These are phyloP conservation scores for Microsporum ferrugineum DNA, from an alignment of 2,329 filamentous ascomycete species.

Conservation along the genomic window DNA sequence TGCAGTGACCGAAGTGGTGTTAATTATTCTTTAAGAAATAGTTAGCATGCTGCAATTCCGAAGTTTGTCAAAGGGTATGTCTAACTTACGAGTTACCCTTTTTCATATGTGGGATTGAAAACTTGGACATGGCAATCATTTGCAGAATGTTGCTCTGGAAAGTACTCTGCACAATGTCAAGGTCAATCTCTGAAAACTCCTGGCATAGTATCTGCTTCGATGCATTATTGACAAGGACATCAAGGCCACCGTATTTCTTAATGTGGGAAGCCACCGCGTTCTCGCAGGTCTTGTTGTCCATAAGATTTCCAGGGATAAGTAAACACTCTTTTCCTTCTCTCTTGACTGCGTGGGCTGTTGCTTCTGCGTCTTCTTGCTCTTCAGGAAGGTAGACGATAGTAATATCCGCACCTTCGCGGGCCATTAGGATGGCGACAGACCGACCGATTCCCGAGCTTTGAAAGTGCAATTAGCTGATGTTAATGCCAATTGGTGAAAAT, in stretches of 20 bases:
- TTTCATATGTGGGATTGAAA: constrained; percentile 45
- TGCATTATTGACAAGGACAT: constrained; percentile 49
- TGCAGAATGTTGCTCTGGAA: constrained; percentile 48
- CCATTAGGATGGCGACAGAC: constrained; percentile 45
- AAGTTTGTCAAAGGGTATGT: background rate
- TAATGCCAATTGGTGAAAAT: background rate
- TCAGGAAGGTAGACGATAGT: constrained; percentile 46
- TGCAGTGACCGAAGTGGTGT: constrained; percentile 44
- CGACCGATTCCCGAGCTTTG: constrained; percentile 45
- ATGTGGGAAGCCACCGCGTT: constrained; percentile 44
- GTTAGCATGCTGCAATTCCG: background rate
- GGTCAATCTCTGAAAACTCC: constrained; percentile 44
- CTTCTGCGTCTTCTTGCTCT: constrained; percentile 46
- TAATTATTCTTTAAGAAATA: constrained; percentile 41
- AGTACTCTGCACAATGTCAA: constrained; percentile 44
- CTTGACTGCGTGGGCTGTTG: constrained; percentile 44
- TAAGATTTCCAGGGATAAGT: constrained; percentile 40
- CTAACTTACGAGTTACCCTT: constrained; percentile 35
- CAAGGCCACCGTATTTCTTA: constrained; percentile 37
- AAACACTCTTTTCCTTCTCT: constrained; percentile 39
- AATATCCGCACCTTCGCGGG: constrained; percentile 47
- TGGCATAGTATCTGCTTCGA: constrained; percentile 45
- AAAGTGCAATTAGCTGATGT: background rate
- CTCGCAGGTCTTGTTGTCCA: constrained; percentile 40
- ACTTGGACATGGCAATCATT: constrained; percentile 51